phyloP scores from a whole-genome alignment of 2,329 filamentous ascomycete genomes.

The Aspergillus quadricinctus region DNA sequence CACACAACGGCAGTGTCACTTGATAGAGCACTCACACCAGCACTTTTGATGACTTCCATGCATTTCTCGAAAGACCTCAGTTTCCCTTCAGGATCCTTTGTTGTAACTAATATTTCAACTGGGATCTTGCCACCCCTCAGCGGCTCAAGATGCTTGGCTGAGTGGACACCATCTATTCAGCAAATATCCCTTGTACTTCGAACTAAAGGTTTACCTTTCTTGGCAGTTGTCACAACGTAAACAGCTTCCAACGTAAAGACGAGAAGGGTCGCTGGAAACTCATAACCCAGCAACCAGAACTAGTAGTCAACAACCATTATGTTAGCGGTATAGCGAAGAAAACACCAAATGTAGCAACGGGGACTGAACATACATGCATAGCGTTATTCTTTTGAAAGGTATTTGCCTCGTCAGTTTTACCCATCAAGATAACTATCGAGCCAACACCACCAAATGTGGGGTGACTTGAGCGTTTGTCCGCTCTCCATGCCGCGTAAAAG shows the following conservation, averaged over 20 bases:
- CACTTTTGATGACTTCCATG: conserved; percentile 77
- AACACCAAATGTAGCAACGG: not conserved
- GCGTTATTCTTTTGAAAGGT: conserved; percentile 95
- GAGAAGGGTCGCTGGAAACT: conserved; percentile 94
- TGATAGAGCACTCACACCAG: conserved; percentile 62
- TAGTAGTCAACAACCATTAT: conserved; percentile 36
- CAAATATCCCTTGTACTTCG: not conserved
- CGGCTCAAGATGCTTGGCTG: conserved; percentile 88
- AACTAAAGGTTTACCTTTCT: conserved; percentile 68
- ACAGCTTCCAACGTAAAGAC: conserved; percentile 83
- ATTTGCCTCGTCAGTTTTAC: conserved; percentile 84
- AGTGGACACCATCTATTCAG: conserved; percentile 2
- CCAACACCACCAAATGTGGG: conserved; percentile 78
- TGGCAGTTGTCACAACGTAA: conserved; percentile 91
- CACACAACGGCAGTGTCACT: not conserved
- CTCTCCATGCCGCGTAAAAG: conserved; percentile 90
- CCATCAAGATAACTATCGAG: conserved; percentile 86
- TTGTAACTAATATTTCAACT: conserved; percentile 84
- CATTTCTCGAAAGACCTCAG: conserved; percentile 84
- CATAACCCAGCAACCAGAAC: conserved; percentile 98
- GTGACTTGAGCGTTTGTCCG: conserved; percentile 85
- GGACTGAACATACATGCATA: conserved; percentile 67
- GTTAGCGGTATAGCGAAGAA: not conserved
- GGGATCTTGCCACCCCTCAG: conserved; percentile 89
- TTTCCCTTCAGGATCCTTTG: conserved; percentile 88